phyloP scores from a whole-genome alignment of 1,139 yeast species.

The Magnusiomyces sp. region DNA sequence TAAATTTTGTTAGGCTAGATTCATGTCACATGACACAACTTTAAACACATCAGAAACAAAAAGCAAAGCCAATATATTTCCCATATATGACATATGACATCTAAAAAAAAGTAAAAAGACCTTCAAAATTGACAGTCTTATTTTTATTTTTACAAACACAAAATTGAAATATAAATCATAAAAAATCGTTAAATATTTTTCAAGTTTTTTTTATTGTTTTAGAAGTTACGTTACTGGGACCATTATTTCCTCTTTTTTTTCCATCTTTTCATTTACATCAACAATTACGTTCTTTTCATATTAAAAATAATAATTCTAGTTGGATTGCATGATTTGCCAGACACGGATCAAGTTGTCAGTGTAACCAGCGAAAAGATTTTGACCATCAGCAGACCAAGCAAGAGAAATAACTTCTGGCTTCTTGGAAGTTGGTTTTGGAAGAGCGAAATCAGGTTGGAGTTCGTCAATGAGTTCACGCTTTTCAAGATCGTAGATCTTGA shows the following conservation, averaged over 20 bases:
- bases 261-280: too few species aligned
- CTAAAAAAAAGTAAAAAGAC: too few species aligned
- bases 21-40: too few species aligned
- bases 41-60: too few species aligned
- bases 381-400: conserved; percentile 99
- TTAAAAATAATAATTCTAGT: conserved; percentile 28
- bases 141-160: too few species aligned
- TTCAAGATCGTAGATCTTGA: conserved; percentile 98
- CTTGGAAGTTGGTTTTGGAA: conserved; percentile 75
- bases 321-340: conserved; percentile 99
- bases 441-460: conserved; percentile 96
- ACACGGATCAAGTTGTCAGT: conserved; percentile 99
- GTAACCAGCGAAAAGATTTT: conserved; percentile 99
- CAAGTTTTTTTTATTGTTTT: conserved; percentile 5
- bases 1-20: too few species aligned
- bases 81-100: too few species aligned
- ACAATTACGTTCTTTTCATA: too few species aligned
- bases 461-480: conserved; percentile 94
- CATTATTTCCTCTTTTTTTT: too few species aligned
- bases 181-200: background rate
- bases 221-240: too few species aligned
- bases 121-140: too few species aligned
- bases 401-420: conserved; percentile 98
- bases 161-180: background rate
- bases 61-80: too few species aligned